Percentiles rank a stretch among this genome's conserved stretches.
Evolutionary conservation across 441 rosid genomes (phyloP).

Genomic region (Populus hybrid): DNA sequence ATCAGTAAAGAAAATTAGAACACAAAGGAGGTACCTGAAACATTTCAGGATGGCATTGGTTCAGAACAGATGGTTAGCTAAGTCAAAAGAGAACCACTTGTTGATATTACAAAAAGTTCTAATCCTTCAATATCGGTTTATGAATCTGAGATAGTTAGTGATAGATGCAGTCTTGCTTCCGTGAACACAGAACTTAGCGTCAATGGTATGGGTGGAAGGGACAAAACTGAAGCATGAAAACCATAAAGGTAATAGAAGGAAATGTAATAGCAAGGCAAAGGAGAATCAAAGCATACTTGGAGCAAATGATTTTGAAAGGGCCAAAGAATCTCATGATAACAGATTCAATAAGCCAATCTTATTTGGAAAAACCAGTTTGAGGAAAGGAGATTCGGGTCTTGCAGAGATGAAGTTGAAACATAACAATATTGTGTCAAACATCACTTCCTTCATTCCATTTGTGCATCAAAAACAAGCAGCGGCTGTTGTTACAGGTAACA

Average conservation of each 20-base stretch:
- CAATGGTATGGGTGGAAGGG: constrained; percentile 37
- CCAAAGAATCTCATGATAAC: constrained; percentile 39
- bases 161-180: constrained; percentile 62
- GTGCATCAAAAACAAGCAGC: constrained; percentile 78
- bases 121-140: constrained; percentile 44
- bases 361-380: constrained; percentile 48
- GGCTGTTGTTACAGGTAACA: constrained; percentile 58
- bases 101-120: constrained; percentile 47
- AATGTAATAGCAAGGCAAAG: constrained; percentile 41
- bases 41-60: constrained; percentile 32
- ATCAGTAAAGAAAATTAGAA: constrained; percentile 78
- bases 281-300: constrained; percentile 36
- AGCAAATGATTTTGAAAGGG: constrained; percentile 34
- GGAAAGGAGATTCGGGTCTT: constrained; percentile 40
- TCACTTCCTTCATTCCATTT: constrained; percentile 80
- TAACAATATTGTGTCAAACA: constrained; percentile 76
- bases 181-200: constrained; percentile 52
- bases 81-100: constrained; percentile 57
- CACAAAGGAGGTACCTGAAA: constrained; percentile 45
- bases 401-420: constrained; percentile 45
- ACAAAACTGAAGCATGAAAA: constrained; percentile 39
- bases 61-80: constrained; percentile 33
- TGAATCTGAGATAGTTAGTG: constrained; percentile 34
- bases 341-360: constrained; percentile 59
- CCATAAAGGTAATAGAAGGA: constrained; percentile 44